phyloP scores from a whole-genome alignment of 2,329 filamentous ascomycete genomes.

The Camillea tinctor region DNA sequence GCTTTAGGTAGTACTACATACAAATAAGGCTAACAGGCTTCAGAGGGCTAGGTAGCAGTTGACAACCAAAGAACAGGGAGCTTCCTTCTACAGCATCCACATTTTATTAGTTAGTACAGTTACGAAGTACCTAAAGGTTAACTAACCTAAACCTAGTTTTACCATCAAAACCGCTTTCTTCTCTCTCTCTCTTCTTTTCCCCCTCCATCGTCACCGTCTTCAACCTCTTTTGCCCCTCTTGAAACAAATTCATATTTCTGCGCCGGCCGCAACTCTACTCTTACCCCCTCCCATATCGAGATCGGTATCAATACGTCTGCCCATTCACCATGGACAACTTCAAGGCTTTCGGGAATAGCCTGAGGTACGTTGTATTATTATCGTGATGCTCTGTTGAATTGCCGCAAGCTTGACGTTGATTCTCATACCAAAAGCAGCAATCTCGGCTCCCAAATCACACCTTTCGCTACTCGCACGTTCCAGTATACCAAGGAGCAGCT shows the following conservation, averaged over 20 bases:
- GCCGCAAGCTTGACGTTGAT: conserved; percentile 18
- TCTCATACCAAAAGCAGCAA: conserved; percentile 37
- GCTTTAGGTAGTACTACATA: no score
- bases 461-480: conserved; percentile 89
- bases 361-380: conserved; percentile 45
- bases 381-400: conserved; percentile 12
- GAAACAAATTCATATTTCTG: background rate
- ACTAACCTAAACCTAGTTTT: no score
- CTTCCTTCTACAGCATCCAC: no score
- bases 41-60: no score
- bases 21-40: no score
- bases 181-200: no score
- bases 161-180: no score
- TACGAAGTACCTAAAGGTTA: no score
- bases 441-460: conserved; percentile 79
- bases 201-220: background rate
- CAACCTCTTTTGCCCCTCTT: background rate
- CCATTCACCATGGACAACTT: conserved; percentile 55
- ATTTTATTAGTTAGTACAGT: no score
- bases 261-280: background rate
- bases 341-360: conserved; percentile 56
- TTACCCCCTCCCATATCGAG: background rate
- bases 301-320: background rate
- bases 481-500: conserved; percentile 98
- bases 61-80: no score